Base-by-base conservation (phyloP, 1,139 yeast genomes). In the Sugiyamaella neomexicana region DNA sequence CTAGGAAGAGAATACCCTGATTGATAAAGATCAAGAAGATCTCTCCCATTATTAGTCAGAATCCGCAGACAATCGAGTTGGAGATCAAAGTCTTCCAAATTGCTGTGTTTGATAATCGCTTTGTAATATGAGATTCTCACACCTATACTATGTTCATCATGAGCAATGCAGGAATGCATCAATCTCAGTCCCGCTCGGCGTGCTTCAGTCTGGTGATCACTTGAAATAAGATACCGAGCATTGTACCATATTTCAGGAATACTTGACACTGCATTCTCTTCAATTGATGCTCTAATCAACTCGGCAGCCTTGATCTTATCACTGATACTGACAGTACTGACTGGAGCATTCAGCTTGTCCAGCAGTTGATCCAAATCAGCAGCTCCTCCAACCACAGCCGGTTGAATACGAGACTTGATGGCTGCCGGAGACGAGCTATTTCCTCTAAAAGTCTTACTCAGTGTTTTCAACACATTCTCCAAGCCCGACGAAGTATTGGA, bases 221-320 rank as follows among this genome's bases (percentile, higher is more conserved):
- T 67, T 7, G 75, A 74, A 50, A 86, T 76, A 69, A 86, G 72
- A 55, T 80, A 82, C 59, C 81, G 73, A 0, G 85, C 85, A 54
- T 82, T 71, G 64, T 85, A 82, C 97, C 97, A 89, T 2, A 88
- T 77, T 61, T 86, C 91, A 0, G 87, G 85, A 4, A 86, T 75
- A 1, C 86, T 80, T 0, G 85, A 76, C 1, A 83, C 77, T 7
- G 85, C 75, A 52, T 77, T 78, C 45, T 76, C 78, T 42, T 77
- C 76, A 2, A 88, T 68, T 1, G 82, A 75, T 3, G 77, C 78
- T 3, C 80, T 72, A 44, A 87, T 69, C 40, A 76, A 72, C 3
- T 73, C 75, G 0, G 87, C 83, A 0, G 88, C 83, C 1, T 74
- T 72, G 12, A 79, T 76, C 12, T 71, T 61, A 17, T 47, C 51